Conservation (phyloP, 176 grass and related monocot species). For the Neostapfia colusana region DNA sequence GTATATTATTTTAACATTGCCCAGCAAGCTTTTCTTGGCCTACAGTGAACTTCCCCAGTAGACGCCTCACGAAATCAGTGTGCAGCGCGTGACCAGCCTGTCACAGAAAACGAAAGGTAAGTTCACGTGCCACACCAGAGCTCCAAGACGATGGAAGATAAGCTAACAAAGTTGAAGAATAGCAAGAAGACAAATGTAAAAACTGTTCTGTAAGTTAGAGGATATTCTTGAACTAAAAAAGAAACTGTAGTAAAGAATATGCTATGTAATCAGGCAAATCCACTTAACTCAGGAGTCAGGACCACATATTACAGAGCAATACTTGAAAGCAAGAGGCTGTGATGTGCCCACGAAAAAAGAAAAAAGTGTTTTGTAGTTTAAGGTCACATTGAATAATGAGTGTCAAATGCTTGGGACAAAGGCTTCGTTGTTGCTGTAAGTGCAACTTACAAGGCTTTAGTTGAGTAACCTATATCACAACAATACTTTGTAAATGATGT, state of each 20-base stretch:
- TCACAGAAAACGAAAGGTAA: slow-evolving; percentile 25
- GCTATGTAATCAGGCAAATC: slow-evolving; percentile 38
- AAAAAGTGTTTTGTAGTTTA: slow-evolving; percentile 8
- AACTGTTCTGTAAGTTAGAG: background rate
- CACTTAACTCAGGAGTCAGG: slow-evolving; percentile 18
- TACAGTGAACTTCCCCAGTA: slow-evolving; percentile 20
- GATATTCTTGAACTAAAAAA: slow-evolving; percentile 24
- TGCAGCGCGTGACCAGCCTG: slow-evolving; percentile 64
- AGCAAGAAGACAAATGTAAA: slow-evolving; percentile 4
- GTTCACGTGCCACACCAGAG: slow-evolving; percentile 3
- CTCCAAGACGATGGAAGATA: slow-evolving; percentile 4
- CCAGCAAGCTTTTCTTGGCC: slow-evolving; percentile 31
- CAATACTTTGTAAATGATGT: slow-evolving; percentile 32
- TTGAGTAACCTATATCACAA: slow-evolving; percentile 17
- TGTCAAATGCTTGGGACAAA: too few species aligned
- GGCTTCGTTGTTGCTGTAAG: too few species aligned
- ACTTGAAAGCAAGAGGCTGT: slow-evolving; percentile 34
- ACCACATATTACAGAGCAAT: slow-evolving; percentile 28
- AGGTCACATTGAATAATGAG: slow-evolving; percentile 45
- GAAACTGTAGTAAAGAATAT: slow-evolving; percentile 35
- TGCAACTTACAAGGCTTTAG: slow-evolving; percentile 31
- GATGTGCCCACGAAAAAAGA: slow-evolving; percentile 19
- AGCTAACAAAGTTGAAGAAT: background rate
- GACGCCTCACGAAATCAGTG: slow-evolving; percentile 46
- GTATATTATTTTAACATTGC: background rate